Conservation (phyloP, 176 grass and related monocot genomes). For the Puccinellia tenuiflora region DNA sequence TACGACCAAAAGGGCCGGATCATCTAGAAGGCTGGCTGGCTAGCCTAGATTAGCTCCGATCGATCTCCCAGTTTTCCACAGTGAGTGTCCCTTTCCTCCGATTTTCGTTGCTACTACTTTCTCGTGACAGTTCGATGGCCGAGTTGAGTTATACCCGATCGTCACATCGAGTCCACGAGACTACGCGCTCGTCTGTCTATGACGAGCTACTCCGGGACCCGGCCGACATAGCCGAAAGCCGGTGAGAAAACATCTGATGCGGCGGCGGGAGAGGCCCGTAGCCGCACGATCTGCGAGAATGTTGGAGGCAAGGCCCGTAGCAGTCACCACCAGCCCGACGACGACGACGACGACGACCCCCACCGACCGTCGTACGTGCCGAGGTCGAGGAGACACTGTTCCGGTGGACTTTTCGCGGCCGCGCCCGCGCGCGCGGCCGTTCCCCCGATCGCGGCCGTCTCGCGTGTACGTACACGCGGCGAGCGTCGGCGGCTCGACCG, state of each 20-base stretch:
- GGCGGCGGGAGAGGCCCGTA: not conserved
- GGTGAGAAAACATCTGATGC: not conserved
- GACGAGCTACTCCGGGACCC: not conserved
- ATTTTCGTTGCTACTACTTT: not conserved
- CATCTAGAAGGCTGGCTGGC: conserved; percentile 31
- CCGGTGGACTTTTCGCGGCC: not conserved
- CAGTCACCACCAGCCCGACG: conserved; percentile 1
- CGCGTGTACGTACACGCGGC: not conserved
- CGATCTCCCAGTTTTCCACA: conserved; percentile 19
- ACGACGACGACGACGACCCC: not conserved
- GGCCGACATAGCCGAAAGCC: conserved; percentile 19
- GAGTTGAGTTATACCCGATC: conserved; percentile 48
- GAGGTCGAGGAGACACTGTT: no score
- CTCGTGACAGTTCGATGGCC: not conserved
- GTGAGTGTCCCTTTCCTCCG: conserved; percentile 25
- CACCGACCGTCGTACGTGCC: not conserved
- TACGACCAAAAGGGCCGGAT: not conserved
- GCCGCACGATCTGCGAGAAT: conserved; percentile 22
- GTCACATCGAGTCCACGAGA: not conserved
- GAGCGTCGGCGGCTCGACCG: not conserved
- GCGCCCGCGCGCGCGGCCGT: not conserved
- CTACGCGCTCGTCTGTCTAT: no score
- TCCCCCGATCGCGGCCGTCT: not conserved
- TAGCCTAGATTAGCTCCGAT: not conserved
- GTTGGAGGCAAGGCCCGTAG: not conserved